phyloP scores from a whole-genome alignment of 2,329 filamentous ascomycete genomes.

The Verticillium longisporum region DNA sequence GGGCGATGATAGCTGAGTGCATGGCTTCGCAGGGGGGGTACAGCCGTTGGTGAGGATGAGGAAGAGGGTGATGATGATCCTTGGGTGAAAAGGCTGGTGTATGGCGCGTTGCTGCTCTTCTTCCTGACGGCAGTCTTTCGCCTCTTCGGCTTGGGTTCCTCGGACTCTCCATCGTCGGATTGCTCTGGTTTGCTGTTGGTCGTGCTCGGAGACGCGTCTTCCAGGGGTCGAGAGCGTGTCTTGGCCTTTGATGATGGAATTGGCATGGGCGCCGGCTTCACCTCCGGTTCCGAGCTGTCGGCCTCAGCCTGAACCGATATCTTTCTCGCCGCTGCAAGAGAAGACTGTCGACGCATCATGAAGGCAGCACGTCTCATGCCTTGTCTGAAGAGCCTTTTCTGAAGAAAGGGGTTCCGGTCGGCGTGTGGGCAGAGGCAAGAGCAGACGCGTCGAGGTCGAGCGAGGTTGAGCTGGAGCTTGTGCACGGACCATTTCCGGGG shows the following conservation, averaged over 20 bases:
- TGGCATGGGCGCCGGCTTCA: background rate
- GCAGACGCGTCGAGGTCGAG: background rate
- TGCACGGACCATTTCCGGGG: background rate
- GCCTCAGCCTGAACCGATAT: slow-evolving; percentile 6
- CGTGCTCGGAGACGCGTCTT: slow-evolving; percentile 8
- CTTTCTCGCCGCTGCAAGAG: slow-evolving; percentile 8
- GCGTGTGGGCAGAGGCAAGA: background rate
- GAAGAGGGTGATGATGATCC: background rate
- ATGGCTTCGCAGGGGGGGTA: slow-evolving; percentile 20
- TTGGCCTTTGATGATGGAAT: background rate
- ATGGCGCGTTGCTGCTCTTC: background rate
- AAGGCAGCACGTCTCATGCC: background rate
- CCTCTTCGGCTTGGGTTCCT: slow-evolving; percentile 5
- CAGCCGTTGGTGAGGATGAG: background rate
- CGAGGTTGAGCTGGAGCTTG: background rate
- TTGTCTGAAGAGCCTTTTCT: no score
- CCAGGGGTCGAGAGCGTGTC: background rate
- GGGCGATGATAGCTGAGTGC: slow-evolving; percentile 40
- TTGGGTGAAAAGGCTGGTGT: slow-evolving; percentile 1
- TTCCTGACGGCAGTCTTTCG: background rate
- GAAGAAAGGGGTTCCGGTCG: no score
- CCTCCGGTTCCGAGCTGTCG: slow-evolving; percentile 2
- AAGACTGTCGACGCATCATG: slow-evolving; percentile 1
- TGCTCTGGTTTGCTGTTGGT: slow-evolving; percentile 1
- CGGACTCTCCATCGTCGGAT: background rate